phyloP scores from a whole-genome alignment of 768 basidiomycete species.

The Gautieria morchelliformis region DNA sequence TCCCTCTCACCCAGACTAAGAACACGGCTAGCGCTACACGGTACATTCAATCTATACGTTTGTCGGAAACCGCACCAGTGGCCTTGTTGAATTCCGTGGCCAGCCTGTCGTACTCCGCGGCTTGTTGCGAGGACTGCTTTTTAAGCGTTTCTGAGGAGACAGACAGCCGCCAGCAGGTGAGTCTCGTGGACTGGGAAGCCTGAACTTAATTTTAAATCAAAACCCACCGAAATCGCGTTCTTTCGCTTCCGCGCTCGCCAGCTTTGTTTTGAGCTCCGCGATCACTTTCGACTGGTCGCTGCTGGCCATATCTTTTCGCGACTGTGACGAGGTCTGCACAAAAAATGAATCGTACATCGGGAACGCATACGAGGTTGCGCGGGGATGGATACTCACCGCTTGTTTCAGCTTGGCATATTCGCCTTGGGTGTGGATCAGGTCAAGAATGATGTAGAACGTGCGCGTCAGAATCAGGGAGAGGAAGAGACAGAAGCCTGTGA shows the following conservation, averaged over 20 bases:
- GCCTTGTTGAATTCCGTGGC: conserved; percentile 67
- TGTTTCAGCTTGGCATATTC: conserved; percentile 78
- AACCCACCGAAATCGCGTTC: conserved; percentile 56
- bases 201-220: too few relatives aligned
- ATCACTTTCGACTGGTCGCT: conserved; percentile 46
- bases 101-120: conserved; percentile 72
- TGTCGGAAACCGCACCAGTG: conserved; percentile 50
- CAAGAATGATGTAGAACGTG: conserved; percentile 85
- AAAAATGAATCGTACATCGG: not conserved
- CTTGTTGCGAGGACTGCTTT: conserved; percentile 73
- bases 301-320: conserved; percentile 6
- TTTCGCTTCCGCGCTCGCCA: conserved; percentile 48
- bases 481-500: conserved; percentile 91
- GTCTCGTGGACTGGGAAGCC: too few relatives aligned
- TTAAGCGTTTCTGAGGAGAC: conserved; percentile 55
- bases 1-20: too few relatives aligned
- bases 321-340: conserved; percentile 7
- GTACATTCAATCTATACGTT: conserved; percentile 47
- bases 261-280: conserved; percentile 56
- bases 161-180: too few relatives aligned
- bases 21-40: too few relatives aligned
- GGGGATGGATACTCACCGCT: conserved; percentile 29
- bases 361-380: conserved; percentile 8
- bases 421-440: conserved; percentile 85
- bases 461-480: conserved; percentile 90